Evolutionary conservation across 768 basidiomycete genomes (phyloP), one percentile per base, ranked within the genome.

Genomic region (Lentinula sp.): DNA sequence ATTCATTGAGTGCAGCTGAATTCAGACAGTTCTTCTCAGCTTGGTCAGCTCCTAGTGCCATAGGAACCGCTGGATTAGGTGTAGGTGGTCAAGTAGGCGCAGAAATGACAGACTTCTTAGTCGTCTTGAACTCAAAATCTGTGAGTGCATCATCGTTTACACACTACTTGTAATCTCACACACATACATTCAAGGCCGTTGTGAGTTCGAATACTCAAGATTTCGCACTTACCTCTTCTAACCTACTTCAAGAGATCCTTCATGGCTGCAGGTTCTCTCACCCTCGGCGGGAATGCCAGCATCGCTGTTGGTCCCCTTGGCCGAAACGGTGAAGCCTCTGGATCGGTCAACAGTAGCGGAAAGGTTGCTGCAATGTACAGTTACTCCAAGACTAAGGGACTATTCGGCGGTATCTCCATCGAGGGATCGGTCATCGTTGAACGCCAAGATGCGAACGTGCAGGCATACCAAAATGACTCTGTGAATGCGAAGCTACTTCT

Each of bases 21-120:
- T 59, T 62, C 6, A 31, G 40, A 31, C 28, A 62, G 21, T 61
- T 59, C 23, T 45, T 60, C 39, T 31, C 60, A 94, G 90, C 84
- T 40, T 99, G 95, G 95, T 93, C 91, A 39, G 87, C 95, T 18
- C 97, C 97, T 3, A 91, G 89, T 69, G 97, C 96, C 2, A 96
- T 99, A 49, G 95, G 95, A 28, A 88, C 92, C 3, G 96, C 89
- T 13, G 96, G 96, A 0, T 69, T 95, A 4, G 96, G 96, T 0
- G 76, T 95, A 4, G 97, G 62, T 52, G 85, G 88, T 18, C 91
- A 93, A 67, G 79, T 82, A 18, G 91, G 91, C 21, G 89, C 89
- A 51, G 90, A 93, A 71, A 84, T 96, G 77, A 96, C 94, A 0
- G 94, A 96, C 67, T 95, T 96, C 68, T 74, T 95, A 62, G 80